Evolutionary conservation across 1,139 yeast genomes (phyloP).

Genomic region (Saccharomyces pastorianus): DNA sequence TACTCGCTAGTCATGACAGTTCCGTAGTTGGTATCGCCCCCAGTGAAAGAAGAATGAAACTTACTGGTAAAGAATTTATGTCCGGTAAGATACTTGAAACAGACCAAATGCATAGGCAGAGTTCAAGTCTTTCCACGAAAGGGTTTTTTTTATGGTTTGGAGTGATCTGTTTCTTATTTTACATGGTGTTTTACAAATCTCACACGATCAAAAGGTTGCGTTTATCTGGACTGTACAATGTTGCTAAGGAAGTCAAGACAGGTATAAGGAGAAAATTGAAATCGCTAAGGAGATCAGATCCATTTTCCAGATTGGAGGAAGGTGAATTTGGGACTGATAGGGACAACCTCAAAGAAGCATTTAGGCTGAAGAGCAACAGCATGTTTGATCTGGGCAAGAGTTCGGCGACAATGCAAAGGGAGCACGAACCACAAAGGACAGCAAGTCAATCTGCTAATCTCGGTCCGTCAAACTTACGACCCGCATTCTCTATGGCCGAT

Average conservation of each 20-base stretch:
- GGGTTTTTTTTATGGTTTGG: not conserved
- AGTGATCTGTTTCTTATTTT: not conserved
- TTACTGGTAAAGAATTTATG: constrained; percentile 34
- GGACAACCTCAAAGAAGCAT: constrained; percentile 13
- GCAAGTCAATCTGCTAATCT: constrained; percentile 5
- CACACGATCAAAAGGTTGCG: not conserved
- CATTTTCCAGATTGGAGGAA: constrained; percentile 14
- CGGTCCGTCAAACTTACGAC: constrained; percentile 8
- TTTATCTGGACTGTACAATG: not conserved
- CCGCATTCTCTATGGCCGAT: constrained; percentile 28
- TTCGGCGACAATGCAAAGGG: not conserved
- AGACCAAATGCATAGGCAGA: not conserved
- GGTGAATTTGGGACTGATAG: not conserved
- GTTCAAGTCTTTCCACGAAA: not conserved
- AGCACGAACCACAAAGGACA: not conserved
- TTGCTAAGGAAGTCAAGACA: not conserved
- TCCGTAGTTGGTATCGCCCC: constrained; percentile 42
- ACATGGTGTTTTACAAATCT: not conserved
- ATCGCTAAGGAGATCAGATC: constrained; percentile 3
- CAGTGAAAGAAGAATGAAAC: constrained; percentile 36
- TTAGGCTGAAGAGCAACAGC: constrained; percentile 25
- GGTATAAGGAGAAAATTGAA: not conserved
- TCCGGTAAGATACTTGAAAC: constrained; percentile 21
- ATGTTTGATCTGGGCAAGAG: constrained; percentile 17
- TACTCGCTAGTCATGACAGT: constrained; percentile 30